A percentile compares a stretch with the other conserved stretches of the same genome.
Conservation (phyloP, 331 rosid species). For the Quercus tomentella region DNA sequence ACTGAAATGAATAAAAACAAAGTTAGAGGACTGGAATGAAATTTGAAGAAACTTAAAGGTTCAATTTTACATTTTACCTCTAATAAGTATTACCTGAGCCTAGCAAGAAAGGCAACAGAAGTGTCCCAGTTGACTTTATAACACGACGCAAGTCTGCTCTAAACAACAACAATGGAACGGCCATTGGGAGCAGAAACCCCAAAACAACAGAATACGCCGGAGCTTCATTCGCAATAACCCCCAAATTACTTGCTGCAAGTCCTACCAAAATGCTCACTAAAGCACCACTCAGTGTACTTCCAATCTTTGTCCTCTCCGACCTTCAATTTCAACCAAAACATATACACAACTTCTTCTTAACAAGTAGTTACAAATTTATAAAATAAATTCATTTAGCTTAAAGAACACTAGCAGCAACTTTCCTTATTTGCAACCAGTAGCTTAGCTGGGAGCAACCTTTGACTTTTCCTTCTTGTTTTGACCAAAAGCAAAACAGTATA, state of each 20-base stretch:
- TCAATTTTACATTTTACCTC: no score
- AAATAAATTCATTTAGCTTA: background rate
- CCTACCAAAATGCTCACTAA: constrained; percentile 69
- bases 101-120: constrained; percentile 64
- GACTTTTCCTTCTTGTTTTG: background rate
- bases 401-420: background rate
- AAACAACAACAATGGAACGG: constrained; percentile 62
- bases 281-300: constrained; percentile 70
- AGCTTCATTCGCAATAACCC: constrained; percentile 58
- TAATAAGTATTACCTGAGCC: constrained; percentile 72
- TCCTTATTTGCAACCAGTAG: background rate
- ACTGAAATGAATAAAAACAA: no score
- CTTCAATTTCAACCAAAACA: constrained; percentile 26
- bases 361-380: background rate
- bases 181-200: constrained; percentile 57
- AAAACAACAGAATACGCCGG: constrained; percentile 52
- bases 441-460: no score
- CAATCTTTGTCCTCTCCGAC: constrained; percentile 73
- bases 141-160: constrained; percentile 68
- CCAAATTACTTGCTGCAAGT: constrained; percentile 71
- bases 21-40: no score
- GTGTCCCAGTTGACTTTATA: constrained; percentile 59
- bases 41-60: no score
- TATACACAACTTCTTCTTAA: background rate
- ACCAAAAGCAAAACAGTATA: background rate